Conservation (phyloP, 164 flowering plant species). For the Houttuynia cordata region DNA sequence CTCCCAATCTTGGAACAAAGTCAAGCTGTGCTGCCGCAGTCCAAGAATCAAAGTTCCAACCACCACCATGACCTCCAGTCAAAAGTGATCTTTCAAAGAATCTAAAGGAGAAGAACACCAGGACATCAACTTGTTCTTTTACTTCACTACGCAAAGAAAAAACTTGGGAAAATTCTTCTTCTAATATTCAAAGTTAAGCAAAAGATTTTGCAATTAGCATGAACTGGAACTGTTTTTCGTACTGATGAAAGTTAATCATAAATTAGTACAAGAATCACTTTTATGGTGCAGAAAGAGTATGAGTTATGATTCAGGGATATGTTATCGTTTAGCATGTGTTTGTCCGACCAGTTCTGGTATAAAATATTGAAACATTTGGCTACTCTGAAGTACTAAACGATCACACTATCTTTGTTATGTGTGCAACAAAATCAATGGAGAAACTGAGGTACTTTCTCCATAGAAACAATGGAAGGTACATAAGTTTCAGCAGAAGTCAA, state of each 20-base stretch:
- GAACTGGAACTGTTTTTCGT: neutral
- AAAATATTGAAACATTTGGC: too few relatives aligned
- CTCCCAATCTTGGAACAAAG: conserved; percentile 42
- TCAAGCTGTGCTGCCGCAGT: conserved; percentile 12
- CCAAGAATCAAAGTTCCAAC: conserved; percentile 19
- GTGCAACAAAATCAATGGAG: too few relatives aligned
- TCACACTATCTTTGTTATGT: too few relatives aligned
- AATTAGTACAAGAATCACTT: neutral
- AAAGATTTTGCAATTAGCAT: neutral
- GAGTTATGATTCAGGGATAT: too few relatives aligned
- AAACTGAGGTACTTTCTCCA: too few relatives aligned
- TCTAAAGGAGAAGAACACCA: conserved; percentile 17
- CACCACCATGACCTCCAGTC: conserved; percentile 25
- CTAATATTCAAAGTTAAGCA: conserved; percentile 43
- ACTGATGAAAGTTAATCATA: neutral
- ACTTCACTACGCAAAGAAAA: conserved; percentile 14
- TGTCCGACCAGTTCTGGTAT: too few relatives aligned
- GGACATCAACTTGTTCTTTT: neutral
- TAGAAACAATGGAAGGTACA: too few relatives aligned
- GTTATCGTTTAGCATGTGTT: too few relatives aligned
- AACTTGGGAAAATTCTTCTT: conserved; percentile 47
- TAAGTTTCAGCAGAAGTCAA: too few relatives aligned
- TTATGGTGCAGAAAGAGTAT: neutral
- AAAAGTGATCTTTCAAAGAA: conserved; percentile 19
- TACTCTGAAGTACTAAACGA: too few relatives aligned